Percentiles rank a stretch among this genome's conserved stretches.
These are phyloP conservation scores for Hypoxylon trugodes DNA, from an alignment of 495 filamentous ascomycete genomes.

Conservation along the genomic window DNA sequence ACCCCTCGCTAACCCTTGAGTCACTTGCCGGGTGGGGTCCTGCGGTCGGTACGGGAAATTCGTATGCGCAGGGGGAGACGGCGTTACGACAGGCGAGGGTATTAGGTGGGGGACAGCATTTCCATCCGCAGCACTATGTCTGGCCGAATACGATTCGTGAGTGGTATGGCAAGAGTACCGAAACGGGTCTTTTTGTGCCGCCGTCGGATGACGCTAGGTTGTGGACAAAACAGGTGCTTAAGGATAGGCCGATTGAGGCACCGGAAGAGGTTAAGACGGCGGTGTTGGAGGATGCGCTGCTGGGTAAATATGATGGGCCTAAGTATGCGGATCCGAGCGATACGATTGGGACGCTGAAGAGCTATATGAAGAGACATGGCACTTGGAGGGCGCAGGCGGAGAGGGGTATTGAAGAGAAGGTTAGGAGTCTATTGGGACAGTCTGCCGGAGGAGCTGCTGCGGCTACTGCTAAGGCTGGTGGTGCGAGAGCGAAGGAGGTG, in stretches of 20 bases:
- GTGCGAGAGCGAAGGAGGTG: background rate
- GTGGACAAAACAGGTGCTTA: conserved; percentile 12
- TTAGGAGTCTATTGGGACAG: conserved; percentile 40
- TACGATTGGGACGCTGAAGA: conserved; percentile 43
- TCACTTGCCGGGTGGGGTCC: conserved; percentile 38
- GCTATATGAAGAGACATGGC: conserved; percentile 49
- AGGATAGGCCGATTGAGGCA: conserved; percentile 15
- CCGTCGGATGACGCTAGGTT: conserved; percentile 20
- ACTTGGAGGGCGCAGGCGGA: conserved; percentile 48
- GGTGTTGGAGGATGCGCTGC: conserved; percentile 50
- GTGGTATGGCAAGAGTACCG: conserved; percentile 4
- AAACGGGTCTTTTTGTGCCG: conserved; percentile 31
- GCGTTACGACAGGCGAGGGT: conserved; percentile 39
- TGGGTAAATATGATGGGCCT: conserved; percentile 51
- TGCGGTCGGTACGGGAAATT: conserved; percentile 16
- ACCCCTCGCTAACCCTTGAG: conserved; percentile 23
- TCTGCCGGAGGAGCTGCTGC: background rate
- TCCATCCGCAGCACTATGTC: conserved; percentile 12
- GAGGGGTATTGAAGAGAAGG: conserved; percentile 46
- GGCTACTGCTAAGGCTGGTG: background rate
- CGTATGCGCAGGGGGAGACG: conserved; percentile 29
- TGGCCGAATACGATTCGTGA: background rate
- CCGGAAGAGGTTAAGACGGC: conserved; percentile 43
- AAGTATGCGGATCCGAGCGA: conserved; percentile 44
- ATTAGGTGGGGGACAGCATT: conserved; percentile 34